Evolutionary conservation across 2,329 filamentous ascomycete genomes (phyloP), one percentile per base, ranked within the genome.

Genomic region (Akanthomyces lecanii): DNA sequence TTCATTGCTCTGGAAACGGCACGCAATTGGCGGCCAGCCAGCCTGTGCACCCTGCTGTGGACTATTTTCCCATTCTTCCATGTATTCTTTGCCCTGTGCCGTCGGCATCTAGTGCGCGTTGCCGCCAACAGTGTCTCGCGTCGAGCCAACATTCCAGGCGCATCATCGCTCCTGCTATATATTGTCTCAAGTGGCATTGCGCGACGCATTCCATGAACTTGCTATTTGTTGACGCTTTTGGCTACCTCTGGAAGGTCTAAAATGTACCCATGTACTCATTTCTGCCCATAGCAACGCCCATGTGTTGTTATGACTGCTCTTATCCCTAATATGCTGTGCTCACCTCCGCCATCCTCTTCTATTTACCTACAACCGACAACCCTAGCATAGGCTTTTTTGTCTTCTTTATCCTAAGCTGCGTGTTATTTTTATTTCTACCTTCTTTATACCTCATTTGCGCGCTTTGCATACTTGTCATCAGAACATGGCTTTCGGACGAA

Each of bases 401-500:
- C 21, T 48, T 58, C 8, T 21, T 38, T 21, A 36, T 18, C 52
- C n/a, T 21, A 44, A 12, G 8, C 36, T 40, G 45, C 28, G 45
- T 36, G 23, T 16, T 36, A 30, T 33, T 63, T 55, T 55, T 57
- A 16, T 47, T 36, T 21, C 21, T 11, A 36, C 2, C 10, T 33
- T 53, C 23, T 2, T 62, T 66, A 63, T 40, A 42, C 36, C 59
- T 64, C 21, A 62, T 61, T 55, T 44, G 63, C 54, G 56, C 4
- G 6, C 11, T 21, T 33, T 44, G 14, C 11, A 40, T 40, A 65
- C 59, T 59, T 60, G 42, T 47, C 65, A 25, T 62, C 12, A 65
- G 42, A 66, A 45, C 10, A 69, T 74, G 70, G 48, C 65, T 18
- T 23, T 69, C 60, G 66, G 63, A 40, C 64, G 55, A 18, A 60